Base-by-base conservation (phyloP, 768 basidiomycete genomes). In the Kwoniella sp. region DNA sequence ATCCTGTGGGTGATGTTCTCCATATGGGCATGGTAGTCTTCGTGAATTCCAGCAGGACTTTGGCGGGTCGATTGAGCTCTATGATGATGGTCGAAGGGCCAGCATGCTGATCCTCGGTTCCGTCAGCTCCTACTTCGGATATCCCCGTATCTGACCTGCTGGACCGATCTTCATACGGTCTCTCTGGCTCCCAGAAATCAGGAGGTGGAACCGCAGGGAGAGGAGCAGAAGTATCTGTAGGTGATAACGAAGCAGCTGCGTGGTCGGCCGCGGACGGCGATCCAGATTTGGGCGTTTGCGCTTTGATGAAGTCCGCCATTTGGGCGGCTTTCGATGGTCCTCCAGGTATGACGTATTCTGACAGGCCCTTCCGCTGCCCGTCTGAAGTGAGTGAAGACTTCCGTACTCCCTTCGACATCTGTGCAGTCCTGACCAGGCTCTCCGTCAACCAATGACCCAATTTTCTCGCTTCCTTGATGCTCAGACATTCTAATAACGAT, bases 381-480 rank as follows among this genome's bases (percentile, higher is more conserved):
- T 45, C 15, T 17, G 13, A 37, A 34, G 34, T 13, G 34, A 13
- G 5, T 13, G 41, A 45, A 8, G 20, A 26, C 25, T 5, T 51
- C 23, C 23, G 15, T 26, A 53, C 56, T 7, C 53, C 56, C 37
- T 58, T 12, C 15, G 51, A 55, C 28, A 22, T 29, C 45, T 56
- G 61, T 15, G 37, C 55, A 13, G 58, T 61, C 55, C 61, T 8
- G 20, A 74, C 15, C 22, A 51, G 50, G 17, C 69, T 66, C 15
- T 73, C 77, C 26, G 64, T 68, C 22, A 76, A 61, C 78, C 78
- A 79, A 45, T 76, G 68, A 13, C 76, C 73, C 37, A 79, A 60
- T 20, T 58, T 53, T 54, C 73, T 59, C 26, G 76, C 74, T 17
- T 56, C 66, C 31, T 73, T 54, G 11, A 73, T 63, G 47, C 59